These are phyloP conservation scores for Porcisia hertigi DNA, from an alignment of 208 protist species.

Conservation along the genomic window DNA sequence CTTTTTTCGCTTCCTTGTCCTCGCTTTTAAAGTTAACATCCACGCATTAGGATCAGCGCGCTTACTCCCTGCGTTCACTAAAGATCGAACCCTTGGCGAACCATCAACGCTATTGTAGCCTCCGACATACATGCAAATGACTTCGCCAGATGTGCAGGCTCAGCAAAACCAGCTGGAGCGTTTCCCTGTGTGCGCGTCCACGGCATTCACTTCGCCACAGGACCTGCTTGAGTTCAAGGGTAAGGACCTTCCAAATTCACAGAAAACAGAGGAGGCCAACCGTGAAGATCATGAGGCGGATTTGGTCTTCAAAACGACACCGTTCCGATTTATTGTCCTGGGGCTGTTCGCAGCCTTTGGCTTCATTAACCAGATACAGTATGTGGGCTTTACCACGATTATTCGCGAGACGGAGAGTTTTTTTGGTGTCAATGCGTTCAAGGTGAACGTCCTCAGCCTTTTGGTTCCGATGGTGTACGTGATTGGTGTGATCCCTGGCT, in stretches of 20 bases:
- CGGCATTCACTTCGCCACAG: too few relatives aligned
- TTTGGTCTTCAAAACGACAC: slow-evolving; percentile 22
- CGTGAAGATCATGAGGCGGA: neutral
- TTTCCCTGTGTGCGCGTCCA: too few relatives aligned
- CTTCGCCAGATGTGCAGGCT: too few relatives aligned
- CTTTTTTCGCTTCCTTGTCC: too few relatives aligned
- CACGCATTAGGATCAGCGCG: too few relatives aligned
- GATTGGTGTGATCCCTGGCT: slow-evolving; percentile 40
- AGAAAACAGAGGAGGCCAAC: neutral
- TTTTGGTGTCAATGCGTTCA: slow-evolving; percentile 36
- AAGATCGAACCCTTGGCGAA: too few relatives aligned
- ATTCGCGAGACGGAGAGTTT: slow-evolving; percentile 39
- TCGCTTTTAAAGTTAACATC: too few relatives aligned
- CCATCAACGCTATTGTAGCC: too few relatives aligned
- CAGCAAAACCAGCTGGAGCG: too few relatives aligned
- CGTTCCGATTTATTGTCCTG: slow-evolving; percentile 38
- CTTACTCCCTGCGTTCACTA: too few relatives aligned
- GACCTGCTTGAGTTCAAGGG: neutral
- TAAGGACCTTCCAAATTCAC: neutral
- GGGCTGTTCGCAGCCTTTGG: slow-evolving; percentile 35
- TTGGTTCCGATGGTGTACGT: slow-evolving; percentile 46
- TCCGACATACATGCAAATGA: too few relatives aligned
- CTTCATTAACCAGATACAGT: slow-evolving; percentile 56
- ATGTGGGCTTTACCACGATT: slow-evolving; percentile 47
- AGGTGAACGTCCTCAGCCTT: slow-evolving; percentile 45